These are phyloP conservation scores for Ottelia alismoides DNA, from an alignment of 106 monocot genomes.

Conservation along the genomic window DNA sequence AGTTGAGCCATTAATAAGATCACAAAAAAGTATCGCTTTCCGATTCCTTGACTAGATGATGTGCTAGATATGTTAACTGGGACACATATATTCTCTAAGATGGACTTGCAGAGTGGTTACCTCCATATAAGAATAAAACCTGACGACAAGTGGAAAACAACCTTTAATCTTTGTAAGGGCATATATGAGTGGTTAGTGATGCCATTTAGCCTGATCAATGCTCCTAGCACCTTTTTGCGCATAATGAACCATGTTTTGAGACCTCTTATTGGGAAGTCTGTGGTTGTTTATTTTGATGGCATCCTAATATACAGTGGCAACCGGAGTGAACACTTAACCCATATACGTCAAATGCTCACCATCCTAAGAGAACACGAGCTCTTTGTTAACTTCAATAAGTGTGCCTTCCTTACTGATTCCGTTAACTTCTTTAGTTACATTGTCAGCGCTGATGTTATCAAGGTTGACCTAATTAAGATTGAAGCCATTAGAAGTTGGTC, in stretches of 20 bases:
- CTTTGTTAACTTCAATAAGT: too few species aligned
- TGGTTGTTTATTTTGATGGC: background rate
- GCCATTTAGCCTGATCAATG: background rate
- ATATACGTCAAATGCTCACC: too few species aligned
- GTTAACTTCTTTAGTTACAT: too few species aligned
- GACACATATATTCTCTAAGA: background rate
- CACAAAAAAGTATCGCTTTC: background rate
- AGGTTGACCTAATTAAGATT: too few species aligned
- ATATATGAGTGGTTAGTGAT: constrained; percentile 1
- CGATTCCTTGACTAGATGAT: background rate
- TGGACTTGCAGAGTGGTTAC: background rate
- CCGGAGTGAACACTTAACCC: too few species aligned
- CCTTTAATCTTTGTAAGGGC: background rate
- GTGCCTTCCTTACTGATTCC: too few species aligned
- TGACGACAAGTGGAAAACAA: background rate
- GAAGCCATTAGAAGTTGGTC: too few species aligned
- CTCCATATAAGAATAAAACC: background rate
- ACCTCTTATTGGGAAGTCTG: background rate
- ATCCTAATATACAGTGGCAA: too few species aligned
- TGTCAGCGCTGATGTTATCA: too few species aligned
- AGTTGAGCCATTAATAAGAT: too few species aligned
- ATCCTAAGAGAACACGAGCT: too few species aligned
- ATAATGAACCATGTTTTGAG: background rate
- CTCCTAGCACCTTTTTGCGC: background rate
- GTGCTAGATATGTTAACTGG: background rate